Evolutionary conservation across 2,329 filamentous ascomycete species (phyloP).

Genomic region (Neurospora crassa): DNA sequence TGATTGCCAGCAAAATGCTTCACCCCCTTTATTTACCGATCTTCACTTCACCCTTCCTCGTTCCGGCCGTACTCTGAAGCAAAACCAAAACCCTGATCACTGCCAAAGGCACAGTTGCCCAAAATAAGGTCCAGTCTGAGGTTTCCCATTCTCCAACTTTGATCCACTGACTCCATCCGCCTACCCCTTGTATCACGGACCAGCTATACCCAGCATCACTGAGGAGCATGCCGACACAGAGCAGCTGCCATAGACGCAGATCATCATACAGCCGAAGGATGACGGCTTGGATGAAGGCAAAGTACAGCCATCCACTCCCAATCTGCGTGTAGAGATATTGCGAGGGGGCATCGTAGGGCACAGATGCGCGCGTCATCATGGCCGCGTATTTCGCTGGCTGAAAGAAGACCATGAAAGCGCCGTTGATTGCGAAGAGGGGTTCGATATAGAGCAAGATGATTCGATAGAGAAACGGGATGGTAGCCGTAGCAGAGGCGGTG

Average conservation of each 20-base stretch:
- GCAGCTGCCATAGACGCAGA: conserved; percentile 24
- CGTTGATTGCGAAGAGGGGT: conserved; percentile 24
- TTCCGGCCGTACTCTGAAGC: conserved; percentile 20
- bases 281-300: conserved; percentile 28
- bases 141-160: conserved; percentile 20
- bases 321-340: conserved; percentile 24
- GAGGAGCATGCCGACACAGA: conserved; percentile 28
- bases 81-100: conserved; percentile 22
- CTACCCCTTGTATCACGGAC: conserved; percentile 24
- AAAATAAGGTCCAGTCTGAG: conserved; percentile 21
- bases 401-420: conserved; percentile 22
- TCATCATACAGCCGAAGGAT: conserved; percentile 26
- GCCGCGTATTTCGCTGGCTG: conserved; percentile 21
- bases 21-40: neutral
- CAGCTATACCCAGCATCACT: conserved; percentile 23
- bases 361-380: conserved; percentile 21
- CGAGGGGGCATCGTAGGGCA: conserved; percentile 12
- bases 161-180: conserved; percentile 22
- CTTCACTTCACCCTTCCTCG: neutral
- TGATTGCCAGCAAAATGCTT: neutral
- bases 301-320: conserved; percentile 24
- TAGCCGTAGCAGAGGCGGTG: conserved; percentile 4
- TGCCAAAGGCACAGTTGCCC: conserved; percentile 20
- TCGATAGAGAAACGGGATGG: conserved; percentile 24
- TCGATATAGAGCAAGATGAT: conserved; percentile 25